Evolutionary conservation across 805 yeast species (phyloP).

Genomic region (Tanozyma kutaoensis): DNA sequence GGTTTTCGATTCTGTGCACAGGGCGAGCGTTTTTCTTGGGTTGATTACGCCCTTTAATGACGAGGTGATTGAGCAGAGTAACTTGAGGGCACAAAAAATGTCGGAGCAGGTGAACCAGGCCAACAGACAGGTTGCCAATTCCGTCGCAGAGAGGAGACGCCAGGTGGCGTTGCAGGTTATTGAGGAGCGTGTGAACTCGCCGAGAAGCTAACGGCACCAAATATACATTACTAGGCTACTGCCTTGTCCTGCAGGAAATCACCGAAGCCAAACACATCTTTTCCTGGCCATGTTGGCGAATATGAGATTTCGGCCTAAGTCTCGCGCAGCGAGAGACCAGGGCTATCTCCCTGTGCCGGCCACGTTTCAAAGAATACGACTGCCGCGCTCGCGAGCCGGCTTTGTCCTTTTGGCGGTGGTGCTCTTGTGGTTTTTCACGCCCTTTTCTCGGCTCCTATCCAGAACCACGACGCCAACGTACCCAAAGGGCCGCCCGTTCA

Average conservation of each 20-base stretch:
- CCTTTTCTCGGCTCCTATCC: constrained; percentile 1
- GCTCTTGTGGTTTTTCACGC: constrained; percentile 5
- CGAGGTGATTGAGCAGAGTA: constrained; percentile 60
- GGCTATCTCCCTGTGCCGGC: too few relatives aligned
- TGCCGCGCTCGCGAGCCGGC: too few relatives aligned
- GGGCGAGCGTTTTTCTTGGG: constrained; percentile 26
- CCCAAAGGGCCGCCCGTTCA: constrained; percentile 20
- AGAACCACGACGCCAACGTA: constrained; percentile 5
- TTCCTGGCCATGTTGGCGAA: too few relatives aligned
- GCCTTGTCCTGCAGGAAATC: too few relatives aligned
- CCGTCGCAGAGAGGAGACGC: constrained; percentile 63
- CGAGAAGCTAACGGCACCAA: too few relatives aligned
- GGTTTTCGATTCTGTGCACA: constrained; percentile 28
- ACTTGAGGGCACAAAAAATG: constrained; percentile 57
- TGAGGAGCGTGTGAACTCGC: constrained; percentile 48
- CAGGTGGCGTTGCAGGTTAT: constrained; percentile 65
- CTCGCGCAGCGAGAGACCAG: too few relatives aligned
- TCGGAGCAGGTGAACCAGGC: constrained; percentile 31
- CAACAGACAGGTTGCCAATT: constrained; percentile 22
- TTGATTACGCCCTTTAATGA: constrained; percentile 51
- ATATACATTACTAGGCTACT: too few relatives aligned
- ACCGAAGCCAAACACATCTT: too few relatives aligned
- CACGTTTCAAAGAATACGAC: too few relatives aligned
- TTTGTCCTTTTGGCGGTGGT: constrained; percentile 1
- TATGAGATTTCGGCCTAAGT: too few relatives aligned